Conservation (phyloP, 2,329 filamentous ascomycete genomes). For the Colletotrichum sp. region DNA sequence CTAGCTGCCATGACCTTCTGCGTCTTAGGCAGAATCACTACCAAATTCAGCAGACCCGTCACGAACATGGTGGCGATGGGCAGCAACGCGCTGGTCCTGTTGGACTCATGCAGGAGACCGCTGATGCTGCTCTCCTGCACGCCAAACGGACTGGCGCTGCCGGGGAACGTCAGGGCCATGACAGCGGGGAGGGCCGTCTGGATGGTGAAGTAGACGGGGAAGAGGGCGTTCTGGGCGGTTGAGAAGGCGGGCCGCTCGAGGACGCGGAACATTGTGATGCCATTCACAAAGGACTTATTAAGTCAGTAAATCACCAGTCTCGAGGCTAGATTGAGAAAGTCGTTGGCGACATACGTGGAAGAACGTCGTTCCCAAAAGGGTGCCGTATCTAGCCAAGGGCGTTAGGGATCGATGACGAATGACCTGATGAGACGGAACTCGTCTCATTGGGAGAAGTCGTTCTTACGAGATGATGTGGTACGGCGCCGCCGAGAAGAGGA, state of each 20-base stretch:
- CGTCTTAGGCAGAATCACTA: slow-evolving; percentile 77
- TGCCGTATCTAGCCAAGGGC: slow-evolving; percentile 71
- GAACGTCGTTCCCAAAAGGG: slow-evolving; percentile 83
- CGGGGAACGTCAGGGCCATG: slow-evolving; percentile 82
- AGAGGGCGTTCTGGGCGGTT: slow-evolving; percentile 78
- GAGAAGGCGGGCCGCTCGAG: slow-evolving; percentile 84
- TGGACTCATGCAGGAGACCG: slow-evolving; percentile 64
- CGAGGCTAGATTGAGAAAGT: background rate
- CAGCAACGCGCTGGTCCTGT: slow-evolving; percentile 67
- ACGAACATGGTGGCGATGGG: slow-evolving; percentile 74
- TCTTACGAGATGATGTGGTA: slow-evolving; percentile 79
- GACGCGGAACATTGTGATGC: slow-evolving; percentile 77
- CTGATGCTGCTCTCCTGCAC: slow-evolving; percentile 48
- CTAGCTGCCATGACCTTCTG: slow-evolving; percentile 76
- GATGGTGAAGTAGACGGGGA: slow-evolving; percentile 87
- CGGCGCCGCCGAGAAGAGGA: slow-evolving; percentile 68
- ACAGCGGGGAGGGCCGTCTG: slow-evolving; percentile 78
- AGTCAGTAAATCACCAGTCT: background rate
- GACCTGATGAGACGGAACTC: background rate
- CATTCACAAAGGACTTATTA: slow-evolving; percentile 73
- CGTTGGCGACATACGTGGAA: slow-evolving; percentile 70
- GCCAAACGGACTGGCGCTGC: slow-evolving; percentile 52
- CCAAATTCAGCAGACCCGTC: slow-evolving; percentile 74
- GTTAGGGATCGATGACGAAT: slow-evolving; percentile 4
- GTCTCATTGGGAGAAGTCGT: background rate